Percentiles rank a stretch among this genome's conserved stretches.
phyloP scores from a whole-genome alignment of 2,329 filamentous ascomycete genomes.

The Clonostachys sp. region DNA sequence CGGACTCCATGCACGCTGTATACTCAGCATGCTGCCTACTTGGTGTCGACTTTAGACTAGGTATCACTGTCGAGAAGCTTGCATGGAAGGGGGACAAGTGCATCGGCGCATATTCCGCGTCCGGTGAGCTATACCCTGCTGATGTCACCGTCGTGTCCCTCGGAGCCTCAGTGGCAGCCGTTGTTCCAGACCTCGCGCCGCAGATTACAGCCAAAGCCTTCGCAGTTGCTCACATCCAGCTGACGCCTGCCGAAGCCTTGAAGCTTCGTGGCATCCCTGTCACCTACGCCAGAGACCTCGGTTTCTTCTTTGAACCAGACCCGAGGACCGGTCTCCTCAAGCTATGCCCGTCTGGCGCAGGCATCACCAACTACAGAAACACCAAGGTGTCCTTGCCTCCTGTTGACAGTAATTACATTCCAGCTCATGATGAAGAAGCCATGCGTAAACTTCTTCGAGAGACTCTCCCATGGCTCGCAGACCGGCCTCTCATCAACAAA shows the following conservation, averaged over 20 bases:
- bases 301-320: slow-evolving; percentile 64
- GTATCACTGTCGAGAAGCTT: slow-evolving; percentile 12
- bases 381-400: slow-evolving; percentile 32
- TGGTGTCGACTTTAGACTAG: slow-evolving; percentile 31
- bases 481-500: slow-evolving; percentile 50
- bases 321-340: slow-evolving; percentile 53
- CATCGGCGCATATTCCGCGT: slow-evolving; percentile 15
- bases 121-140: slow-evolving; percentile 12
- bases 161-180: slow-evolving; percentile 40
- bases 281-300: slow-evolving; percentile 55
- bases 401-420: slow-evolving; percentile 41
- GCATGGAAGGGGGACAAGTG: slow-evolving; percentile 10
- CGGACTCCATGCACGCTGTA: slow-evolving; percentile 41
- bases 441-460: slow-evolving; percentile 44
- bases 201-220: slow-evolving; percentile 52
- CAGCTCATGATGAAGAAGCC: slow-evolving; percentile 44
- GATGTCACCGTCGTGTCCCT: slow-evolving; percentile 43
- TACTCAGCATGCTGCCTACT: slow-evolving; percentile 30
- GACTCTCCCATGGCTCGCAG: slow-evolving; percentile 45
- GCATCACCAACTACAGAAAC: slow-evolving; percentile 40
- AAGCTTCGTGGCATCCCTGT: slow-evolving; percentile 54
- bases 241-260: slow-evolving; percentile 48
- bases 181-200: slow-evolving; percentile 42
- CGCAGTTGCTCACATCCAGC: slow-evolving; percentile 54
- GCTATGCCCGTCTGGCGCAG: slow-evolving; percentile 54